Percentiles rank a stretch among this genome's conserved stretches.
Conservation (phyloP, 768 basidiomycete species). For the Fistulinella prunicolor region DNA sequence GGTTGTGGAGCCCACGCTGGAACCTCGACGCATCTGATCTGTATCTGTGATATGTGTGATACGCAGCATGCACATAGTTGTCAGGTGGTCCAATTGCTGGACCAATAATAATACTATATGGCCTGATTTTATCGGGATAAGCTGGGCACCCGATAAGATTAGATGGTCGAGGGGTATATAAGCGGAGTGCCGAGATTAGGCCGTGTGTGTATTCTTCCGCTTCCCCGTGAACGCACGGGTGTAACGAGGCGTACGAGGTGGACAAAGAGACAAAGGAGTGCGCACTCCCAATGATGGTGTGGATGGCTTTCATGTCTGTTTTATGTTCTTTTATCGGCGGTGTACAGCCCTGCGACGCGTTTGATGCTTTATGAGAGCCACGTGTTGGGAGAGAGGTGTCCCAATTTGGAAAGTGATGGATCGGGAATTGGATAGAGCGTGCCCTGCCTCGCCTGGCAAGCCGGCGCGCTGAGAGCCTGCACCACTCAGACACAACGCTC, state of each 20-base stretch:
- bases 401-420: constrained; percentile 20
- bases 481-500: constrained; percentile 19
- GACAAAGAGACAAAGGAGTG: constrained; percentile 6
- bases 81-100: too few species aligned
- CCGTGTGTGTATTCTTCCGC: not conserved
- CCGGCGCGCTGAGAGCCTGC: constrained; percentile 27
- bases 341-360: too few species aligned
- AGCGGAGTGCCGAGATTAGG: constrained; percentile 9
- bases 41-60: constrained; percentile 19
- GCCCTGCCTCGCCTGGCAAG: constrained; percentile 33
- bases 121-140: constrained; percentile 19
- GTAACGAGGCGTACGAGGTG: too few species aligned
- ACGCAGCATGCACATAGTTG: too few species aligned
- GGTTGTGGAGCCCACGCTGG: constrained; percentile 29
- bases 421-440: constrained; percentile 31
- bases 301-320: not conserved
- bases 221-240: too few species aligned
- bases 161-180: too few species aligned
- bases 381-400: constrained; percentile 29
- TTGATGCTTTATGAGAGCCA: constrained; percentile 26
- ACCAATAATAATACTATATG: constrained; percentile 6
- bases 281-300: not conserved
- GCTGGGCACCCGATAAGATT: constrained; percentile 31
- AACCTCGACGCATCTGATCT: constrained; percentile 26
- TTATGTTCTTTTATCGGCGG: too few species aligned